Percentiles rank a stretch among this genome's conserved stretches.
phyloP scores from a whole-genome alignment of 495 filamentous ascomycete species.

The Neurospora sp. region DNA sequence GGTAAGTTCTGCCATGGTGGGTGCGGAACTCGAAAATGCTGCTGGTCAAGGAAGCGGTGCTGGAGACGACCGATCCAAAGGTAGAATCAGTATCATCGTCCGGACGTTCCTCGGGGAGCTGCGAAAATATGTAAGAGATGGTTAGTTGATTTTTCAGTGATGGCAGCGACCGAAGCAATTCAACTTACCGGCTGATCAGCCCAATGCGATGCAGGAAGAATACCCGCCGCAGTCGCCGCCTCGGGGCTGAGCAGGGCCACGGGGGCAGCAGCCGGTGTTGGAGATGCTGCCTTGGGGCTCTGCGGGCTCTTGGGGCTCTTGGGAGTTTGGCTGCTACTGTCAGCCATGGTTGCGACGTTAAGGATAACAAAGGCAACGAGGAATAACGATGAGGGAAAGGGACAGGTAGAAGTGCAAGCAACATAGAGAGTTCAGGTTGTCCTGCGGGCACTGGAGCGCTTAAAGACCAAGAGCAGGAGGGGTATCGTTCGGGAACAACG shows the following conservation, averaged over 20 bases:
- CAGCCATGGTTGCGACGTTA: no score
- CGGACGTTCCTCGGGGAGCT: not conserved
- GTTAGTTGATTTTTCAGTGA: not conserved
- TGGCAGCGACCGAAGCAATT: not conserved
- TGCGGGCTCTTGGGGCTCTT: not conserved
- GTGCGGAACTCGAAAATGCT: conserved; percentile 36
- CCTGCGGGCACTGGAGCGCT: no score
- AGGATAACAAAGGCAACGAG: no score
- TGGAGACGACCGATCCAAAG: not conserved
- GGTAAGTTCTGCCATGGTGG: conserved; percentile 30
- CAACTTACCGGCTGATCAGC: not conserved
- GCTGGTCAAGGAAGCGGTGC: conserved; percentile 33
- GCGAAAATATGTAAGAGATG: no score
- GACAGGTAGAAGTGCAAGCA: no score
- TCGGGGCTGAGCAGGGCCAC: not conserved
- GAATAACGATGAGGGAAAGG: no score
- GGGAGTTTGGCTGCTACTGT: no score
- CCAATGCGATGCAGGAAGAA: conserved; percentile 1
- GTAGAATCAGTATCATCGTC: not conserved
- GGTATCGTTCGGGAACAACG: no score
- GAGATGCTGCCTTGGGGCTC: not conserved
- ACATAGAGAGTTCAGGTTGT: no score
- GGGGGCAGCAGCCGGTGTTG: not conserved
- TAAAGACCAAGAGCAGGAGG: no score
- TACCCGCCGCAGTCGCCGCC: not conserved